Conservation (phyloP, 1,284 basidiomycete genomes). For the Coniferiporia weirii region DNA sequence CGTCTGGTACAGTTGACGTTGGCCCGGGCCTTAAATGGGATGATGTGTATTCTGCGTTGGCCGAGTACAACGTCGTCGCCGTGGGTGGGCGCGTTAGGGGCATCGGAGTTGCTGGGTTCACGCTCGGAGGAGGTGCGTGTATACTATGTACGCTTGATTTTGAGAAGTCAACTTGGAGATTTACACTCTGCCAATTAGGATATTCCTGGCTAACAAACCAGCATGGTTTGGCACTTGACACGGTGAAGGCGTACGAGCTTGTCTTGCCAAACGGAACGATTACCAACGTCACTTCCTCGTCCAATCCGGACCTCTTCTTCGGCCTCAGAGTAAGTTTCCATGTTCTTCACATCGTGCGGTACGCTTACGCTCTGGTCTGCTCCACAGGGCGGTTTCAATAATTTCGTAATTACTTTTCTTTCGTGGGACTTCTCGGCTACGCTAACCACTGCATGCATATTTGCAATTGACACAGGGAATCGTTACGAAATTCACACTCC, state of each 20-base stretch:
- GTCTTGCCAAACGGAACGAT: slow-evolving; percentile 13
- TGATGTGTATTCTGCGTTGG: slow-evolving; percentile 22
- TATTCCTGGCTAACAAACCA: slow-evolving; percentile 19
- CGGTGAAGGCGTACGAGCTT: slow-evolving; percentile 10
- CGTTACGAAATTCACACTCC: slow-evolving; percentile 53
- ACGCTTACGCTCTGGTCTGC: background rate
- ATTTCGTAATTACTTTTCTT: slow-evolving; percentile 21
- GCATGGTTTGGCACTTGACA: slow-evolving; percentile 15
- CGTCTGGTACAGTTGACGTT: slow-evolving; percentile 14
- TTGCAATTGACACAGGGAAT: slow-evolving; percentile 41
- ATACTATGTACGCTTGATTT: background rate
- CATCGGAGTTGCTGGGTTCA: slow-evolving; percentile 18
- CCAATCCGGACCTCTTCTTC: slow-evolving; percentile 17
- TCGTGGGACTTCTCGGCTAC: no score
- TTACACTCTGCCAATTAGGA: background rate
- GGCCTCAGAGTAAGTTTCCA: slow-evolving; percentile 6
- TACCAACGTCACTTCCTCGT: slow-evolving; percentile 6
- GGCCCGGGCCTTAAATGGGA: slow-evolving; percentile 24
- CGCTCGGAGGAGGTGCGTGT: slow-evolving; percentile 8
- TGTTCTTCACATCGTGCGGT: background rate
- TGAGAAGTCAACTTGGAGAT: no score
- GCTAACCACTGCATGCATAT: no score
- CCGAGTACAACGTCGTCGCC: slow-evolving; percentile 17
- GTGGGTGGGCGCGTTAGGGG: slow-evolving; percentile 23
- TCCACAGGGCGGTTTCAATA: slow-evolving; percentile 16